A percentile compares a stretch with the other conserved stretches of the same genome.
These are phyloP conservation scores for Fomitiporia mediterranea DNA, from an alignment of 1,284 basidiomycete species.

Conservation along the genomic window DNA sequence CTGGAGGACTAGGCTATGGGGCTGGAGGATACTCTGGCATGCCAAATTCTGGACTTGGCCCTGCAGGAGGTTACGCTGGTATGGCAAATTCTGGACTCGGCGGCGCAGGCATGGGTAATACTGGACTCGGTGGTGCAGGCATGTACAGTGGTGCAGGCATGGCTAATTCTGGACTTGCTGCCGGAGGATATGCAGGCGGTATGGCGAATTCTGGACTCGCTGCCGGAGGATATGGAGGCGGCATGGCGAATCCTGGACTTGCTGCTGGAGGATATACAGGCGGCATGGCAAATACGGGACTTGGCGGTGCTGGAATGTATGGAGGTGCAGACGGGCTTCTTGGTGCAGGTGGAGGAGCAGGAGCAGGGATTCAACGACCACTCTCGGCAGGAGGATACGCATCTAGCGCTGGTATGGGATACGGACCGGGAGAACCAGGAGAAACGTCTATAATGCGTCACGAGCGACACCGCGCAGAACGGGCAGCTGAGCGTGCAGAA, in stretches of 20 bases:
- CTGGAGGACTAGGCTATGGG: conserved; percentile 9
- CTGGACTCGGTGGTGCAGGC: background rate
- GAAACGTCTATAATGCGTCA: background rate
- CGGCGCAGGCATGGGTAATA: background rate
- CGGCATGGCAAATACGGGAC: background rate
- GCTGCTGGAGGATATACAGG: conserved; percentile 1
- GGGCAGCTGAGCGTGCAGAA: background rate
- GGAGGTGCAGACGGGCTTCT: background rate
- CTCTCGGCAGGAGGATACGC: conserved; percentile 1
- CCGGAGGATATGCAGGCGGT: conserved; percentile 1
- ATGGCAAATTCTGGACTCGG: background rate
- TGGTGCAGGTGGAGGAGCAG: background rate
- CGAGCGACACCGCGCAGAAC: background rate
- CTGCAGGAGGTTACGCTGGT: background rate
- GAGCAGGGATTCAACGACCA: background rate
- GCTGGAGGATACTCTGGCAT: conserved; percentile 1
- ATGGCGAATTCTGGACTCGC: too few relatives aligned
- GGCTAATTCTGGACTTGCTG: too few relatives aligned
- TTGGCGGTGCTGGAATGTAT: background rate
- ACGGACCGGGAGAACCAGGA: background rate
- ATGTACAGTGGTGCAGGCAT: background rate
- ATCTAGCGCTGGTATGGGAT: background rate
- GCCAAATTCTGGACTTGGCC: too few relatives aligned
- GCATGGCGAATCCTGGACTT: too few relatives aligned
- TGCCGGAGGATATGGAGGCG: background rate